Evolutionary conservation across 106 monocot genomes (phyloP), one percentile per base, ranked within the genome.

Genomic region (Dioscorea zingiberensis): DNA sequence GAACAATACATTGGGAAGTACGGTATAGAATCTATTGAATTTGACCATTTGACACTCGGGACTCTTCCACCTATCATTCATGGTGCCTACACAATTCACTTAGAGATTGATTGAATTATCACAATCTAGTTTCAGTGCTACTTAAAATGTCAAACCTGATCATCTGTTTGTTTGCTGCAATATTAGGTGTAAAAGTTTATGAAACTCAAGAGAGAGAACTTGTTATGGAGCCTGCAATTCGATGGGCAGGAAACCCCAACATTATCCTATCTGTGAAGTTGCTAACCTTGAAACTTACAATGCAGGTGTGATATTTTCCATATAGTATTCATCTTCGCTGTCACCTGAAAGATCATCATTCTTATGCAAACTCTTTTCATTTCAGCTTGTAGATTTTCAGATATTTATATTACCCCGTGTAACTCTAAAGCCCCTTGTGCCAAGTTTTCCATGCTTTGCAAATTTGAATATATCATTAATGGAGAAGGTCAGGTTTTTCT

Each of bases 241-340:
- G 85, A 58, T 94, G 90, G 90, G 94, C 87, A 49, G 74, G 94
- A 49, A 91, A 81, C 72, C 57, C 87, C 45, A 80, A 91, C 51
- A 80, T 91, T 28, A 64, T 29, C 32, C 49, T 94, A 4, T 65
- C 24, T 24, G 15, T 85, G 13, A 85, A 90, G 47, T 62, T 85
- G 15, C 67, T 75, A 28, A 78, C 71, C 56, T 44, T 85, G 14
- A 80, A 76, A 70, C 21, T 87, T 51, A 67, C 77, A 21, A 44
- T 75, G 28, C 91, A 94, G 94, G 94, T 94, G 15, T 18, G 8
- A 51, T 18, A 51, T 51, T 4, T 51, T 51, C 51, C 19, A 51
- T 16, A 18, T 15, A 18, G 8, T 16, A 51, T 10, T 38, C 38
- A 38, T n/a, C n/a, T n/a, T 47, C 13, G 46, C 46, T 47, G 46